Evolutionary conservation across 257 asterid genomes (phyloP), one percentile per base, ranked within the genome.

Genomic region (Verbena officinalis): DNA sequence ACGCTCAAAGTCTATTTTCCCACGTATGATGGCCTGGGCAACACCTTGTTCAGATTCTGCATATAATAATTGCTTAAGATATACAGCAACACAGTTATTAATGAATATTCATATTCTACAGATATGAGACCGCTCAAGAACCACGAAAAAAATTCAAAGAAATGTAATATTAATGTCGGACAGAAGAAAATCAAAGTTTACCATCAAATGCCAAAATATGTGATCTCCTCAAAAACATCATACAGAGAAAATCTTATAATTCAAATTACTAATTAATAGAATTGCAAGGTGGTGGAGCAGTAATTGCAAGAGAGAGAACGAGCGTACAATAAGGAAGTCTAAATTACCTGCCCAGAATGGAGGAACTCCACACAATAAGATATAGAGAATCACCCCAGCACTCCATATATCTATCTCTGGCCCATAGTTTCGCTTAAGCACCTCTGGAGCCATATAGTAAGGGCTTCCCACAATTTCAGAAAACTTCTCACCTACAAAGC

Each of bases 401-500:
- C 95, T 91, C 96, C 96, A 91, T 62, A 91, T 87, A 70, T 90
- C 97, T 46, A 90, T 90, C 80, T 90, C 97, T 54, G 96, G 97
- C 65, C 97, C 97, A 43, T 90, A 90, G 62, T 62, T 85, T 59
- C 97, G 84, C 84, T 87, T 90, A 62, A 90, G 95, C 70, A 90
- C 97, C 74, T 90, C 97, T 54, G 97, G 97, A 64, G 97, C 97
- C 95, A 87, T 90, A 65, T 90, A 90, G 73, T 88, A 91, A 51
- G 97, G 97, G 81, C 97, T 91, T 73, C 97, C 97, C 74, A 91
- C 97, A 65, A 91, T 91, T 80, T 91, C 97, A 48, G 97, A 88
- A 65, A 91, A 91, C 65, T 45, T 91, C 72, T 88, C 95, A 82
- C 97, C 97, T 91, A 67, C 30, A 81, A 68, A 65, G n/a, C 58